Evolutionary conservation across 306 rosid species (phyloP).

Genomic region (Gynostemma pentaphyllum): DNA sequence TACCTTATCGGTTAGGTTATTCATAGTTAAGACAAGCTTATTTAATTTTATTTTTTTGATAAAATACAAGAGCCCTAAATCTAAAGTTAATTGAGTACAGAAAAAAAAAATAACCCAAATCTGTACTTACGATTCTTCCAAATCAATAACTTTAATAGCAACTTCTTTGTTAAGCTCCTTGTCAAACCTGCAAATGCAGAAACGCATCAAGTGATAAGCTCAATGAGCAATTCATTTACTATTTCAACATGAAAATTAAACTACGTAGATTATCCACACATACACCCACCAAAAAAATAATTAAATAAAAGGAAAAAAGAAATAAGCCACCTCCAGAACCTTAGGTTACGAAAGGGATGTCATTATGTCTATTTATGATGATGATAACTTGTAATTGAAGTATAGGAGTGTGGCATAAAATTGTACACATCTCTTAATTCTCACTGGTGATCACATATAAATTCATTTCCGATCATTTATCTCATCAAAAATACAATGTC

Average conservation of each 20-base stretch:
- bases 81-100: background rate
- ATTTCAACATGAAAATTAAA: background rate
- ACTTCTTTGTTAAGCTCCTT: conserved; percentile 80
- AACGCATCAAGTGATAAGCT: background rate
- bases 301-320: background rate
- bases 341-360: background rate
- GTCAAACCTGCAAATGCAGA: conserved; percentile 68
- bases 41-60: too few relatives aligned
- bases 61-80: background rate
- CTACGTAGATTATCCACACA: background rate
- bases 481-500: background rate
- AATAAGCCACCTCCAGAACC: background rate
- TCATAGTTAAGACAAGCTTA: background rate
- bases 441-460: background rate
- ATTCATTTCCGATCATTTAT: background rate
- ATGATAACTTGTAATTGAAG: background rate
- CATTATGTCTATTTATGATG: background rate
- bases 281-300: background rate
- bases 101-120: conserved; percentile 1
- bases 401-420: background rate
- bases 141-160: conserved; percentile 94
- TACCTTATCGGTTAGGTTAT: too few relatives aligned
- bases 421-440: background rate
- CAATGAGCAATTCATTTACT: background rate
- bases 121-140: conserved; percentile 94